Percentiles rank a stretch among this genome's conserved stretches.
Conservation (phyloP, 805 yeast genomes). For the Sugiyamaella valdiviana region DNA sequence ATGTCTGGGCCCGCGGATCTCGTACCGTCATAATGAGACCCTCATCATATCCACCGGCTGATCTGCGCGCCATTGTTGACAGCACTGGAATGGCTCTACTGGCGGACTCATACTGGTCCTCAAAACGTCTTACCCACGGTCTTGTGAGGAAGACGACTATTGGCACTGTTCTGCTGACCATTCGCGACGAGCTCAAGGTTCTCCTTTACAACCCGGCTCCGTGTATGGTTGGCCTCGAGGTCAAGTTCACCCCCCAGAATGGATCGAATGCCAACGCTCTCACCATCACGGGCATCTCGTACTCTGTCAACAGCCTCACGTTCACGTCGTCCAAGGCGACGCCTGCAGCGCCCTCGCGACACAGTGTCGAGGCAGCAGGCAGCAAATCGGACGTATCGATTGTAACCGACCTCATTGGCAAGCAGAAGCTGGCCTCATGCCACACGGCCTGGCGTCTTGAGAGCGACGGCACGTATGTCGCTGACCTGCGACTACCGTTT, state of each 20-base stretch:
- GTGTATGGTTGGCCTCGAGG: slow-evolving; percentile 2
- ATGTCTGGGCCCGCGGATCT: not conserved
- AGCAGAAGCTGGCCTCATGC: slow-evolving; percentile 9
- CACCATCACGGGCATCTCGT: slow-evolving; percentile 5
- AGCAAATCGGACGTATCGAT: not conserved
- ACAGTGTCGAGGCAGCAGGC: not conserved
- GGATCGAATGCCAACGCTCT: slow-evolving; percentile 6
- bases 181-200: not conserved
- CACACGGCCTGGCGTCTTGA: slow-evolving; percentile 7
- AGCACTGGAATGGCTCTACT: not conserved
- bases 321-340: slow-evolving; percentile 7
- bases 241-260: slow-evolving; percentile 3
- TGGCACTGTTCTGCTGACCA: slow-evolving; percentile 4
- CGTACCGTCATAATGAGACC: slow-evolving; percentile 6
- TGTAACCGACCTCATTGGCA: slow-evolving; percentile 4
- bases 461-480: not conserved
- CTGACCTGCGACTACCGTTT: slow-evolving; percentile 8
- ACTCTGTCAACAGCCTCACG: slow-evolving; percentile 7
- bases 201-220: slow-evolving; percentile 2
- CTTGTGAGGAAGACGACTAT: not conserved
- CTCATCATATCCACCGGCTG: slow-evolving; percentile 1
- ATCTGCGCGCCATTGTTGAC: slow-evolving; percentile 1
- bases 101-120: not conserved
- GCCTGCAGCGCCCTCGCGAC: slow-evolving; percentile 1
- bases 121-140: slow-evolving; percentile 1